Base-by-base conservation (phyloP, 2,329 filamentous ascomycete species). In the Nemania diffusa region DNA sequence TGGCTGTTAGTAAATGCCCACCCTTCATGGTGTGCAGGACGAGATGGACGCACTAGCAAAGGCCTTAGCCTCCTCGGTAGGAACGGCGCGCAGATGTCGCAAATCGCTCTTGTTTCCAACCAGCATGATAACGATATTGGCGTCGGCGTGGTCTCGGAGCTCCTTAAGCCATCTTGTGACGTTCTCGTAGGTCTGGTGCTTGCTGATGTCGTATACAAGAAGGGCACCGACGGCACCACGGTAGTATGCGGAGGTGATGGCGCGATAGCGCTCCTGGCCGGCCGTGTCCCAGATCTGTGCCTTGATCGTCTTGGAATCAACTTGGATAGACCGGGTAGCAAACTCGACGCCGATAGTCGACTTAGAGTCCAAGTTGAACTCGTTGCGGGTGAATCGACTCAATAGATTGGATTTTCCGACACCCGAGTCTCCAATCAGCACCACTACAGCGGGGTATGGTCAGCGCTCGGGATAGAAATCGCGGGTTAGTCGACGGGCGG, bases 51-150 rank as follows among this genome's bases (percentile, higher is more conserved):
- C 83, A 97, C 95, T 97, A 64, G 96, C 96, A 89, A 99, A 99
- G 71, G 93, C 88, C 84, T 98, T 99, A 75, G 95, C 96, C 83
- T 98, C 95, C 79, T 99, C 96, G 68, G 96, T 99, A 58, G 96
- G 94, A 73, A 99, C 96, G 73, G 96, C 96, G 80, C 96, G 90
- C 78, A 99, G 87, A 84, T 99, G 96, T 83, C 94, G 92, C 91
- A 98, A 92, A 97, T 99, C 96, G 82, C 94, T 98, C 92, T 99
- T 99, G 90, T 99, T 99, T 82, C 96, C 96, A 64, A 98, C 96
- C 77, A 99, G 86, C 96, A 99, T 99, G 81, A 99, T 99, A 77
- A 99, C 94, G 77, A 98, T 97, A 85, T 98, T 98, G 77, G 94
- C 94, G 81, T 99, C 96, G 75, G 96, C 96, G 82, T 99, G 94